Evolutionary conservation across 2,329 filamentous ascomycete genomes (phyloP), one percentile per base, ranked within the genome.

Genomic region (Pseudogymnoascus sp.): DNA sequence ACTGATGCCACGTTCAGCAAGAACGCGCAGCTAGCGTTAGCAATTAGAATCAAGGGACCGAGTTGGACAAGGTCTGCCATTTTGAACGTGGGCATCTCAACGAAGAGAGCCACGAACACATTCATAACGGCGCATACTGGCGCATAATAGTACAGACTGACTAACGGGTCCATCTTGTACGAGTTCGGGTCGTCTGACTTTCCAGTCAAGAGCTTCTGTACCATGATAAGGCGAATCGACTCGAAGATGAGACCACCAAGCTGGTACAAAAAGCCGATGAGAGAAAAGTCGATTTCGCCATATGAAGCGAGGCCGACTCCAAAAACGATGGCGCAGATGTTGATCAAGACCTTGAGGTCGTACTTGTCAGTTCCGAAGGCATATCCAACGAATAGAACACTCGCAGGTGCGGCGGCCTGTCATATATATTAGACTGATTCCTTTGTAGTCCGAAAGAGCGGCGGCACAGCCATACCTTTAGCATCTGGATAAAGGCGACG

Each of bases 91-190:
- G 83, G 83, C 2, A 88, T 73, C 75, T 95, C 90, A n/a, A 84
- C 78, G 68, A 89, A 78, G 63, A 90, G 73, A 65, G 88, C 85
- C 35, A 91, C 84, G 38, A 88, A 68, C 62, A 88, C 78, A 77
- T 95, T 95, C 86, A 92, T 91, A 69, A 87, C 75, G 59, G 90
- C 89, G 75, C 91, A 95, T 59, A 91, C 86, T 4, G 91, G 91
- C 0, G 91, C 91, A 72, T 91, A 95, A 80, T 95, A 95, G 81
- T 95, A 95, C 21, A 95, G 82, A 33, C 89, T 91, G 65, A 94
- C 90, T 37, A 96, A 82, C 37, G 91, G 90, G 71, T 94, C 90
- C 91, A 95, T 94, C 79, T 90, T 91, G 21, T 60, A 60, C 33
- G 49, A 55, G 35, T 60, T 60, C 6, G 58, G 58, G 26, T 78